A percentile compares a stretch with the other conserved stretches of the same genome.
These are phyloP conservation scores for Desmodesmus armatus DNA, from an alignment of 139 green algal genomes.

Conservation along the genomic window DNA sequence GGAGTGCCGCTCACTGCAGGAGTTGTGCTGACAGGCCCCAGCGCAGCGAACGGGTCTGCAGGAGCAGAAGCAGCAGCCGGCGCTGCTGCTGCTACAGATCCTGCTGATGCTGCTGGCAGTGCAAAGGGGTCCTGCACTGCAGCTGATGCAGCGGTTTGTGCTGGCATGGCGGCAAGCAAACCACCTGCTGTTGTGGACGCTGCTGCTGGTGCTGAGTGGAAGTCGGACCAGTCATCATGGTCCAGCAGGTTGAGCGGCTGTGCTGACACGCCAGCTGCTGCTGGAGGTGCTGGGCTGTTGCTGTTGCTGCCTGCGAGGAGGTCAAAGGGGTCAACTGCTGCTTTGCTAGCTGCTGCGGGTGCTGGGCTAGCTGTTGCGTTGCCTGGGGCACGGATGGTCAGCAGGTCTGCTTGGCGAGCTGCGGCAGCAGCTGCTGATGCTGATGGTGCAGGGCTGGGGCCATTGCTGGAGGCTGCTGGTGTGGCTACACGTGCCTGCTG, in stretches of 20 bases:
- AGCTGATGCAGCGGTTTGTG: not conserved
- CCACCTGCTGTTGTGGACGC: not conserved
- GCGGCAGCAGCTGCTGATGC: not conserved
- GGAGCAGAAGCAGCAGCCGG: not conserved
- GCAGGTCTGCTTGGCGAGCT: slow-evolving; percentile 12
- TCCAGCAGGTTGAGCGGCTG: slow-evolving; percentile 23
- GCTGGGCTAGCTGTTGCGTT: slow-evolving; percentile 10
- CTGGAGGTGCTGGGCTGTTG: slow-evolving; percentile 28
- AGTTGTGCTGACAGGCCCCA: not conserved
- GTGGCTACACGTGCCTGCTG: not conserved
- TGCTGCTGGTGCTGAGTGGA: slow-evolving; percentile 7
- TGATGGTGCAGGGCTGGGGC: too few relatives aligned
- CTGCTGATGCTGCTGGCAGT: not conserved
- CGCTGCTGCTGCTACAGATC: not conserved
- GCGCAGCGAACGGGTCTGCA: slow-evolving; percentile 2
- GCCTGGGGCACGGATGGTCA: not conserved
- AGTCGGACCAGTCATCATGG: slow-evolving; percentile 46
- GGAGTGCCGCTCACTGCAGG: not conserved
- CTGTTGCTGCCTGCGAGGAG: slow-evolving; percentile 27
- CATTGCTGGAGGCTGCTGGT: not conserved
- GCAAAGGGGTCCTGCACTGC: slow-evolving; percentile 12
- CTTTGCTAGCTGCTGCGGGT: not conserved
- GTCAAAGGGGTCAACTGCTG: slow-evolving; percentile 41
- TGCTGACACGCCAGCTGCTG: not conserved
- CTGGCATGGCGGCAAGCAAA: not conserved